Conservation (phyloP, 1,284 basidiomycete genomes). For the Cerrena zonata region DNA sequence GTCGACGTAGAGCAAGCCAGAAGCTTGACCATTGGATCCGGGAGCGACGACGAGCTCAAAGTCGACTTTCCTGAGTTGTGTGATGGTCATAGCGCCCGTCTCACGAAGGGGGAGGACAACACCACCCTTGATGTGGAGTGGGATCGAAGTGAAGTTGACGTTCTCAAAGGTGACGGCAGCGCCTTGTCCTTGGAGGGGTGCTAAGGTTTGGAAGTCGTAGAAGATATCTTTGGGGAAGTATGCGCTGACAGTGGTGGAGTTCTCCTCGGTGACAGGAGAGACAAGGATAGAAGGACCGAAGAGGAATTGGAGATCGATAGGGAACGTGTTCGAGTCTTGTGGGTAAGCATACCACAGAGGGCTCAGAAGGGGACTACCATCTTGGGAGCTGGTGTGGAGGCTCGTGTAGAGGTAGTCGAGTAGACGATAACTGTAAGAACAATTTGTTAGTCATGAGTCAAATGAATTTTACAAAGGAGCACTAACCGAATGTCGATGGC, state of each 20-base stretch:
- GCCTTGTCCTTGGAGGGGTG: conserved; percentile 42
- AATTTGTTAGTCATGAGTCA: background rate
- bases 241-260: conserved; percentile 51
- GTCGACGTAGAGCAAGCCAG: conserved; percentile 53
- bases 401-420: conserved; percentile 71
- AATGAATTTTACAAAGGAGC: conserved; percentile 9
- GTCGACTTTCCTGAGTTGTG: conserved; percentile 45
- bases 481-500: conserved; percentile 60
- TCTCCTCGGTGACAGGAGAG: conserved; percentile 61
- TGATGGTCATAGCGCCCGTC: conserved; percentile 54
- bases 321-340: conserved; percentile 50
- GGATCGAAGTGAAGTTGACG: conserved; percentile 53
- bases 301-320: conserved; percentile 65
- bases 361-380: conserved; percentile 57
- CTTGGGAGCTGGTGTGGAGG: conserved; percentile 52
- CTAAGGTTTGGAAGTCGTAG: conserved; percentile 56
- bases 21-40: conserved; percentile 39
- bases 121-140: conserved; percentile 58
- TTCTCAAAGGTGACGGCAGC: conserved; percentile 41
- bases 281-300: conserved; percentile 63
- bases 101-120: conserved; percentile 50
- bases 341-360: conserved; percentile 66
- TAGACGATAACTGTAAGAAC: conserved; percentile 49
- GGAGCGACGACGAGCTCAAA: conserved; percentile 63
- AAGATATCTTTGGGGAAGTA: conserved; percentile 63